Evolutionary conservation across 164 flowering plant genomes (phyloP).

Genomic region (Vitis riparia): DNA sequence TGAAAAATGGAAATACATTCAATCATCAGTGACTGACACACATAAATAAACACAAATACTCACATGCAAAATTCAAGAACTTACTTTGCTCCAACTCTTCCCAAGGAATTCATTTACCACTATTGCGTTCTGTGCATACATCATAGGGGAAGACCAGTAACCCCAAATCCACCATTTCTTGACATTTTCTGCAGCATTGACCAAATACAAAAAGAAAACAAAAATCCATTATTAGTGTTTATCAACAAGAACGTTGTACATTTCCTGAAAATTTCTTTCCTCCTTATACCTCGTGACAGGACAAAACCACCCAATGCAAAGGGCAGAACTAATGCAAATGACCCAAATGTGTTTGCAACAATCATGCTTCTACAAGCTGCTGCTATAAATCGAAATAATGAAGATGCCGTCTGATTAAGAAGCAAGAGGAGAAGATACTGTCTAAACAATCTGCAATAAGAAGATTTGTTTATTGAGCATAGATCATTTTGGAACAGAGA

Average conservation of each 20-base stretch:
- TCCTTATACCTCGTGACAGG: slow-evolving; percentile 24
- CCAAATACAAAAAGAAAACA: background rate
- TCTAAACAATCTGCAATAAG: slow-evolving; percentile 25
- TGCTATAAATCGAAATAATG: slow-evolving; percentile 26
- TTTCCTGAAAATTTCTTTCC: background rate
- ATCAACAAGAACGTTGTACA: too few relatives aligned
- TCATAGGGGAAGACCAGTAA: too few relatives aligned
- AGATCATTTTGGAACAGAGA: too few relatives aligned
- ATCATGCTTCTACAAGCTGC: slow-evolving; percentile 23
- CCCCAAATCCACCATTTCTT: too few relatives aligned
- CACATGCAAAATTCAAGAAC: too few relatives aligned
- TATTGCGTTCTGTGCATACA: too few relatives aligned
- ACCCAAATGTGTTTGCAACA: slow-evolving; percentile 28
- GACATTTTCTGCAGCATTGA: too few relatives aligned
- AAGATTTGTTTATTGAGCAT: background rate
- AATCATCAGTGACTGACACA: background rate
- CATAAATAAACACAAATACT: background rate
- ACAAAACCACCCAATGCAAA: slow-evolving; percentile 27
- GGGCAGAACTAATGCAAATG: slow-evolving; percentile 13
- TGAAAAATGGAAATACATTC: background rate
- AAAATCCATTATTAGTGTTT: background rate
- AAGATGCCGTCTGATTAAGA: slow-evolving; percentile 32
- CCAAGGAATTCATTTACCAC: too few relatives aligned
- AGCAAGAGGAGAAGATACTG: slow-evolving; percentile 25
- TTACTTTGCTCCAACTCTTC: too few relatives aligned